A percentile compares a stretch with the other conserved stretches of the same genome.
Evolutionary conservation across 441 rosid species (phyloP).

Genomic region (Macaranga tanarius): DNA sequence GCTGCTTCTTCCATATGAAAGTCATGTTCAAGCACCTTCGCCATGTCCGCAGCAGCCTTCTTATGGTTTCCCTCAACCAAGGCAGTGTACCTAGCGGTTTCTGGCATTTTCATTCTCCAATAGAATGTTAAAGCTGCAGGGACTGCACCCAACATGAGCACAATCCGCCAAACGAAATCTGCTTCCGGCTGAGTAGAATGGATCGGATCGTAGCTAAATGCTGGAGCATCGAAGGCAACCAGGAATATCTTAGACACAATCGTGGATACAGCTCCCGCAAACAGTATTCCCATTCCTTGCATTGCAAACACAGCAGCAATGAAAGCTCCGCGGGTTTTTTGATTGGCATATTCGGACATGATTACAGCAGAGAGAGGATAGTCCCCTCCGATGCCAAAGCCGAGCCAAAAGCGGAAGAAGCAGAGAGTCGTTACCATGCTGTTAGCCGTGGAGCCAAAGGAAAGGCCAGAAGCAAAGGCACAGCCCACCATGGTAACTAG

Average conservation of each 20-base stretch:
- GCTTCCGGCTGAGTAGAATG: slow-evolving; percentile 45
- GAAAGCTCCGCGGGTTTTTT: slow-evolving; percentile 57
- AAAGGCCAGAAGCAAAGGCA: slow-evolving; percentile 51
- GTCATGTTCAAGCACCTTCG: slow-evolving; percentile 44
- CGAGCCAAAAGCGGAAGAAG: slow-evolving; percentile 63
- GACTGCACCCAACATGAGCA: slow-evolving; percentile 55
- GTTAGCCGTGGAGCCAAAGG: slow-evolving; percentile 42
- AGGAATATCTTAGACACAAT: slow-evolving; percentile 41
- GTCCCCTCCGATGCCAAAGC: slow-evolving; percentile 63
- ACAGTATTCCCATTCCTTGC: slow-evolving; percentile 60
- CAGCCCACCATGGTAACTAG: slow-evolving; percentile 54
- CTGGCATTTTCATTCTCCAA: slow-evolving; percentile 67
- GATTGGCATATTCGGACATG: slow-evolving; percentile 60
- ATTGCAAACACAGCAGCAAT: slow-evolving; percentile 63
- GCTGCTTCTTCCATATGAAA: slow-evolving; percentile 7
- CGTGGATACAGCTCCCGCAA: slow-evolving; percentile 48
- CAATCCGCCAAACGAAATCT: slow-evolving; percentile 49
- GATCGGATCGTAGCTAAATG: slow-evolving; percentile 22
- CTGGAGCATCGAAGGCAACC: slow-evolving; percentile 29
- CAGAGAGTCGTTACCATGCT: slow-evolving; percentile 45
- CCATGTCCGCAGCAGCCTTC: slow-evolving; percentile 61
- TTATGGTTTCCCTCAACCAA: slow-evolving; percentile 48
- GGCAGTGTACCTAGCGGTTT: slow-evolving; percentile 64
- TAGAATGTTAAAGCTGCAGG: slow-evolving; percentile 55
- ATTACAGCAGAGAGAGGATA: slow-evolving; percentile 61